phyloP scores from a whole-genome alignment of 768 basidiomycete species.

The Russula sp. region DNA sequence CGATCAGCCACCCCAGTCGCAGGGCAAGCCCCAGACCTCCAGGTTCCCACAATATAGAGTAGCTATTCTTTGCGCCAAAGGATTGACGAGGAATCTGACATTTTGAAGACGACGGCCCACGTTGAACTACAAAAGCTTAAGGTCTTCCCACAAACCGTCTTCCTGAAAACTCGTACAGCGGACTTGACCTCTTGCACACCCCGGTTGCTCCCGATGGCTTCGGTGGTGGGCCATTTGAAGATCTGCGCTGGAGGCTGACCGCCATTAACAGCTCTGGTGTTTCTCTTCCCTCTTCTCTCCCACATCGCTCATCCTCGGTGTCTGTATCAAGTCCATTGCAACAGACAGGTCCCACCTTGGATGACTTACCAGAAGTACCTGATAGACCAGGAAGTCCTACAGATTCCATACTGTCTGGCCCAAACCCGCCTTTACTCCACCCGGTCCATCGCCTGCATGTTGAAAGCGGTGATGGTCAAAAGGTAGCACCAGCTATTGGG shows the following conservation, averaged over 20 bases:
- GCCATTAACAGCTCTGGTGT: conserved; percentile 67
- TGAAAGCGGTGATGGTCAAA: conserved; percentile 67
- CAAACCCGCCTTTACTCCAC: conserved; percentile 55
- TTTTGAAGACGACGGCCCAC: conserved; percentile 54
- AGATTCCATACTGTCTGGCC: conserved; percentile 69
- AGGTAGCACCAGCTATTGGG: conserved; percentile 85
- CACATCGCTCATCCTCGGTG: conserved; percentile 29
- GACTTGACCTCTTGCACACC: conserved; percentile 34
- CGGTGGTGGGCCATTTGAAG: conserved; percentile 61
- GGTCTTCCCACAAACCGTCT: conserved; percentile 87
- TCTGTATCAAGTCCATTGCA: conserved; percentile 23
- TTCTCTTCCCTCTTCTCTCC: conserved; percentile 43
- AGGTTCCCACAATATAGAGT: too few relatives aligned
- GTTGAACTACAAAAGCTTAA: conserved; percentile 82
- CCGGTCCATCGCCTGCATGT: conserved; percentile 58
- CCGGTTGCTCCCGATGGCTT: conserved; percentile 31
- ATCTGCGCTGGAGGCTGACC: conserved; percentile 66
- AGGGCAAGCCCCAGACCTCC: too few relatives aligned
- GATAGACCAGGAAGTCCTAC: conserved; percentile 74
- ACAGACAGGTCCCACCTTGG: conserved; percentile 23
- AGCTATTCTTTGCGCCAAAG: conserved; percentile 65
- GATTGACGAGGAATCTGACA: conserved; percentile 55
- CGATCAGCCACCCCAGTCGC: too few relatives aligned
- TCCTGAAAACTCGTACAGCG: conserved; percentile 53
- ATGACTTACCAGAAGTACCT: conserved; percentile 28